A percentile compares a stretch with the other conserved stretches of the same genome.
Conservation (phyloP, 306 rosid species). For the Vicia faba region DNA sequence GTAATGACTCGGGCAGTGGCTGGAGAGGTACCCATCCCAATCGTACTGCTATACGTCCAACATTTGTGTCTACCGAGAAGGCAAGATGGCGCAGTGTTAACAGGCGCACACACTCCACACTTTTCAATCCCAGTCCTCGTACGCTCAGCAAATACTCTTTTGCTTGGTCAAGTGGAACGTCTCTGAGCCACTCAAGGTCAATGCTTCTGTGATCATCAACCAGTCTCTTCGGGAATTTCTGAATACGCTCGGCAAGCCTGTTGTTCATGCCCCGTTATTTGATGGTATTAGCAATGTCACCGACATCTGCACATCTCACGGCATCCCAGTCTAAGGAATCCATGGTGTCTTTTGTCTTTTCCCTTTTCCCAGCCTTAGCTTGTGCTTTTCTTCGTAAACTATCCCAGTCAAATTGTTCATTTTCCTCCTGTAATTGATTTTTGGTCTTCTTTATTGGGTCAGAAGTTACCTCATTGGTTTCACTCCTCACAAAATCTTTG, state of each 20-base stretch:
- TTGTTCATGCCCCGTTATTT: slow-evolving; percentile 98
- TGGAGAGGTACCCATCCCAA: too few relatives aligned
- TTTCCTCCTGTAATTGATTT: slow-evolving; percentile 54
- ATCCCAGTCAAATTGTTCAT: slow-evolving; percentile 68
- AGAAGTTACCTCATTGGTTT: slow-evolving; percentile 51
- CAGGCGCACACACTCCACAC: too few relatives aligned
- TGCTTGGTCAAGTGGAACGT: too few relatives aligned
- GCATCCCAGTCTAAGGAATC: slow-evolving; percentile 99
- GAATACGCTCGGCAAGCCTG: slow-evolving; percentile 88
- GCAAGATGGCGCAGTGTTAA: too few relatives aligned
- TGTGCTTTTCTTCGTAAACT: slow-evolving; percentile 62
- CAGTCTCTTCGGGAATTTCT: slow-evolving; percentile 86
- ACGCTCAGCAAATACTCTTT: too few relatives aligned
- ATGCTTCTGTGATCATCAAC: slow-evolving; percentile 84
- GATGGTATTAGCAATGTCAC: slow-evolving; percentile 71
- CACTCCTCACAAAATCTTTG: slow-evolving; percentile 44
- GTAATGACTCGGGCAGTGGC: too few relatives aligned
- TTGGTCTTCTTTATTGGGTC: slow-evolving; percentile 51
- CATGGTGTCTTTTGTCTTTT: slow-evolving; percentile 64
- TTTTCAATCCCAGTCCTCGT: too few relatives aligned
- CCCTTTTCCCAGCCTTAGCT: slow-evolving; percentile 61
- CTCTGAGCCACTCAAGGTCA: too few relatives aligned
- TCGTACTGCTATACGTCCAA: too few relatives aligned
- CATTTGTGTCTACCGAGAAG: too few relatives aligned
- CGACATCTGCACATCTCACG: slow-evolving; percentile 77